Base-by-base conservation (phyloP, 2,329 filamentous ascomycete species). In the Cladosporium sp. region DNA sequence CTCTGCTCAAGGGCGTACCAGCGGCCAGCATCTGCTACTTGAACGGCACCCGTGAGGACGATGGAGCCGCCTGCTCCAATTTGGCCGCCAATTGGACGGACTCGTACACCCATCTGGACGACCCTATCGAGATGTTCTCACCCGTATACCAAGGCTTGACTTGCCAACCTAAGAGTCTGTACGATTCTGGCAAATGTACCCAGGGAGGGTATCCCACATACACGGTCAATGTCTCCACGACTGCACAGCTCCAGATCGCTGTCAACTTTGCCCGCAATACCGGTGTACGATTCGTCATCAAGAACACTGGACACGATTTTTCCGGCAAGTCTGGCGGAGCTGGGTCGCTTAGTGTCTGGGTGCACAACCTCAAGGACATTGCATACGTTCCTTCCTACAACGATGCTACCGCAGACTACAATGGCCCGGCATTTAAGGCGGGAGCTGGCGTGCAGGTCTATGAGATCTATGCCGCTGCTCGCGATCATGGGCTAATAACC, bases 241-340 rank as follows among this genome's bases (percentile, higher is more conserved):
- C 62, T 10, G 63, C 61, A 13, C 59, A 69, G 46, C 64, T 69
- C 16, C 66, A 68, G 48, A 64, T 66, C 14, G 68, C 66, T 3
- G 54, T 70, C 58, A 70, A 70, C 48, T 71, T 71, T 36, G 68
- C 69, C 8, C 63, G 65, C 28, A 66, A 67, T 34, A 66, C 65
- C 25, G 69, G 69, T 39, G 63, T 71, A 39, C 65, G 67, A 14
- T 59, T 71, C 10, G 67, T 66, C 16, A 63, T 71, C 46, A 70
- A 68, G 64, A 71, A 71, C 43, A 70, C 70, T 34, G 71, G 72
- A 14, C 72, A 73, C 56, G 71, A 73, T 51, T 73, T 69, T 39
- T 25, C 43, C 30, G 67, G 67, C 18, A 67, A 69, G 30, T 69
- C 66, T 36, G 49, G 58, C 13, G 67, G 67, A n/a, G 67, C 68